A percentile compares a stretch with the other conserved stretches of the same genome.
Conservation (phyloP, 2,329 filamentous ascomycete species). For the Talaromyces islandicus region DNA sequence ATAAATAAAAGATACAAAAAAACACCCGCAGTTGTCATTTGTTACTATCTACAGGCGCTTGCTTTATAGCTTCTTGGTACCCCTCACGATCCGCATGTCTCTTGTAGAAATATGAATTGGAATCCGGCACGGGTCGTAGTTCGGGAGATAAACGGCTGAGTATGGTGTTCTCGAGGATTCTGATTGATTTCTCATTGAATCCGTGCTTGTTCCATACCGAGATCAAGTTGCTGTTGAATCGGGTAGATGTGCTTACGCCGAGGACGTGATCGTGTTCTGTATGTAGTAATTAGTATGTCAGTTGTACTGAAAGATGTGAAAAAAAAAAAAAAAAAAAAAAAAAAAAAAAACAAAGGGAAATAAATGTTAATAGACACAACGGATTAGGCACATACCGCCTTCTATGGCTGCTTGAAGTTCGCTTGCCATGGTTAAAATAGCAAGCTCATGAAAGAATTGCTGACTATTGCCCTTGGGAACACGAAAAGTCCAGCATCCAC, state of each 20-base stretch:
- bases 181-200: conserved; percentile 70
- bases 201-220: conserved; percentile 91
- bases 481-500: conserved; percentile 89
- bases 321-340: no score
- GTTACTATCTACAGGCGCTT: neutral
- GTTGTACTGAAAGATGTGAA: neutral
- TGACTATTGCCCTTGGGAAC: conserved; percentile 67
- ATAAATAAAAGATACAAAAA: neutral
- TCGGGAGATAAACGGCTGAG: conserved; percentile 68
- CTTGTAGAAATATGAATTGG: conserved; percentile 64
- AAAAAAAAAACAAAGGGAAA: no score
- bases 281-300: neutral
- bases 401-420: conserved; percentile 62
- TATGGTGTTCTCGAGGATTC: conserved; percentile 66
- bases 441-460: conserved; percentile 37
- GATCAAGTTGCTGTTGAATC: conserved; percentile 84
- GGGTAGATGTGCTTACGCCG: conserved; percentile 78
- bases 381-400: conserved; percentile 57
- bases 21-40: neutral
- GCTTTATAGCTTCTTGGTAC: conserved; percentile 51
- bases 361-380: neutral
- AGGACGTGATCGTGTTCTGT: conserved; percentile 77
- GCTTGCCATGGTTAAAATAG: conserved; percentile 30
- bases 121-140: conserved; percentile 58
- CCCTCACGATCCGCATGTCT: conserved; percentile 82